Evolutionary conservation across 208 protist genomes (phyloP).

Genomic region (Wallacemonas sp.): DNA sequence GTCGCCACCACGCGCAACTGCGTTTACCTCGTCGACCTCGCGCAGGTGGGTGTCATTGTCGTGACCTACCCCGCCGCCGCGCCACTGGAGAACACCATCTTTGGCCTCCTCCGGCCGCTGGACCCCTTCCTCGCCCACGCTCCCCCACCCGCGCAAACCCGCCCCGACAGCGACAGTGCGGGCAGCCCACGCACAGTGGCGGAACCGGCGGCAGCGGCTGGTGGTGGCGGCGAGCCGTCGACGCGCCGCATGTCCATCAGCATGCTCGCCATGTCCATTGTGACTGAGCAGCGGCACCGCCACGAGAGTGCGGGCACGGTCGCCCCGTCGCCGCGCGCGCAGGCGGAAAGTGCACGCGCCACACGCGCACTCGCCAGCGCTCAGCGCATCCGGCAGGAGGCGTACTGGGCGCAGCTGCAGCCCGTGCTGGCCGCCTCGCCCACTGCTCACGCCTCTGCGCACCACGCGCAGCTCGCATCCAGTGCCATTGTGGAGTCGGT

Average conservation of each 20-base stretch:
- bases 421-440: background rate
- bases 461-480: too few species aligned
- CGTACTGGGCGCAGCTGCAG: background rate
- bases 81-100: constrained; percentile 26
- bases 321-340: background rate
- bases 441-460: too few species aligned
- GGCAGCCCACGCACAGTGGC: background rate
- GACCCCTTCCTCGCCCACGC: background rate
- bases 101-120: background rate
- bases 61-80: constrained; percentile 27
- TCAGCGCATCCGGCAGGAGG: background rate
- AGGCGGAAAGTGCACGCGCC: background rate
- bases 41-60: constrained; percentile 11
- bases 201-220: background rate
- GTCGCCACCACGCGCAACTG: constrained; percentile 26
- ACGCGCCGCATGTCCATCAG: background rate
- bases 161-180: background rate
- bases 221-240: background rate
- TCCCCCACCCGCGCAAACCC: background rate
- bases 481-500: too few species aligned
- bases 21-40: constrained; percentile 31
- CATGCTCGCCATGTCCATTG: constrained; percentile 3
- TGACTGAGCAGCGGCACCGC: background rate
- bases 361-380: background rate
- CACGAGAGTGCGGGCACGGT: background rate